These are phyloP conservation scores for Aspergillus pseudoglaucus DNA, from an alignment of 2,329 filamentous ascomycete species.

Conservation along the genomic window DNA sequence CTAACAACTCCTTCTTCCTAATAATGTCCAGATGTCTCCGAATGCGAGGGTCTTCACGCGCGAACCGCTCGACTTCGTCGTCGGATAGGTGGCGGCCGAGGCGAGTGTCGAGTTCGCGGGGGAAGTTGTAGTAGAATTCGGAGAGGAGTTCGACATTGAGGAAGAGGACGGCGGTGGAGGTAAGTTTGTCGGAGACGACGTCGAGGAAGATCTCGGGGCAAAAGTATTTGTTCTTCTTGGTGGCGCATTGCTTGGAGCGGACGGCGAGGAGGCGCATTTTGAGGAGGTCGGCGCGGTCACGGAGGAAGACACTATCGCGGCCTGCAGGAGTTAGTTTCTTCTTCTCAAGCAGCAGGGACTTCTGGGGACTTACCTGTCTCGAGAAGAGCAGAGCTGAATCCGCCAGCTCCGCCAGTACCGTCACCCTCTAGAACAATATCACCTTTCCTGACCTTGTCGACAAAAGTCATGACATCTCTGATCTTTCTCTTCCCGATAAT, in stretches of 20 bases:
- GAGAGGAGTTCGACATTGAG: conserved; percentile 93
- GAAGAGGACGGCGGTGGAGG: conserved; percentile 91
- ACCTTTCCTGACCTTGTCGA: conserved; percentile 82
- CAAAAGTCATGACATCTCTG: conserved; percentile 81
- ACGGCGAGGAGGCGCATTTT: conserved; percentile 83
- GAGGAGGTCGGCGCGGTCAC: conserved; percentile 82
- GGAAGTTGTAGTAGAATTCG: conserved; percentile 98
- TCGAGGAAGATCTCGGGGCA: conserved; percentile 98
- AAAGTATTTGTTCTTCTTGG: conserved; percentile 83
- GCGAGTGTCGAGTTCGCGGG: conserved; percentile 78
- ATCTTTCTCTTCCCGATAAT: conserved; percentile 75
- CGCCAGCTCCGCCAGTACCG: conserved; percentile 76
- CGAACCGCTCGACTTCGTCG: conserved; percentile 80
- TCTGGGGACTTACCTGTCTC: conserved; percentile 60
- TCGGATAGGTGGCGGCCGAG: conserved; percentile 74
- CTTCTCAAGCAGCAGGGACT: not conserved
- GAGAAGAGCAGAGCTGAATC: conserved; percentile 84
- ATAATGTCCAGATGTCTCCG: conserved; percentile 86
- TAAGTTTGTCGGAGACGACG: conserved; percentile 89
- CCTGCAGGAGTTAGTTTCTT: conserved; percentile 46
- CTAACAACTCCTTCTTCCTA: conserved; percentile 81
- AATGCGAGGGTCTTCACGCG: conserved; percentile 87
- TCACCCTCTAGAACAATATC: conserved; percentile 81
- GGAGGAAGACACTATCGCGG: conserved; percentile 87
- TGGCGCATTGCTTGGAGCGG: conserved; percentile 82